Base-by-base conservation (phyloP, 1,284 basidiomycete species). In the Ceratobasidium sp. region DNA sequence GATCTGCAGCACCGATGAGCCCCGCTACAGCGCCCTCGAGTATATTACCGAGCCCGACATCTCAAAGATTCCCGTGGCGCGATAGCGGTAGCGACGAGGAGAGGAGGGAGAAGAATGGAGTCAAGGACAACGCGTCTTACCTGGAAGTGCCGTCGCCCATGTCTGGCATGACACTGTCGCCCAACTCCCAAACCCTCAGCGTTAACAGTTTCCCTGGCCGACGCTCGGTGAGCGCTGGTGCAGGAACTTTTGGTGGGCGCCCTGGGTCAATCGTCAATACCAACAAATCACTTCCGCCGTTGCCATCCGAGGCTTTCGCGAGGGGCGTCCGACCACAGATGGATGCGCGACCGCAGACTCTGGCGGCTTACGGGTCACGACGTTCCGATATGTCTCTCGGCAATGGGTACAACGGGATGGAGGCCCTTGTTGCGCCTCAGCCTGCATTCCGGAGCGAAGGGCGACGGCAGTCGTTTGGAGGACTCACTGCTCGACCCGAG, bases 271-370 rank as follows among this genome's bases (percentile, higher is more conserved):
- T 54, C 44, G 59, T 52, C n/a, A 59, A 70, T 64, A 55, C 59
- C 46, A 92, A 94, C 79, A 95, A 95, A 81, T 91, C 90, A 2
- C 84, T 95, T 1, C 93, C 93, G 2, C 93, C 93, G 12, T 87
- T 94, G 54, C 93, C 92, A 5, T 87, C 86, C 20, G 92, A 94
- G 80, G 82, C 83, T 84, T 84, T 70, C 82, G 84, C 48, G 23
- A 41, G 70, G 44, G 48, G 77, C 67, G 81, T 83, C 20, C 88
- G 92, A 30, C 92, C 93, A 3, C 89, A 89, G 76, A 94, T 92
- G 1, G 69, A 85, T 93, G 78, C 92, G 90, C 81, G 87, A 88
- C 0, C 89, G 89, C 79, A 90, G 91, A 81, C 86, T 89, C 73
- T 65, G 46, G 66, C 30, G 38, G 64, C 70, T 55, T 77, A 66